phyloP scores from a whole-genome alignment of 371 early-diverging fungal species.

The Amoeboradix gromovi region DNA sequence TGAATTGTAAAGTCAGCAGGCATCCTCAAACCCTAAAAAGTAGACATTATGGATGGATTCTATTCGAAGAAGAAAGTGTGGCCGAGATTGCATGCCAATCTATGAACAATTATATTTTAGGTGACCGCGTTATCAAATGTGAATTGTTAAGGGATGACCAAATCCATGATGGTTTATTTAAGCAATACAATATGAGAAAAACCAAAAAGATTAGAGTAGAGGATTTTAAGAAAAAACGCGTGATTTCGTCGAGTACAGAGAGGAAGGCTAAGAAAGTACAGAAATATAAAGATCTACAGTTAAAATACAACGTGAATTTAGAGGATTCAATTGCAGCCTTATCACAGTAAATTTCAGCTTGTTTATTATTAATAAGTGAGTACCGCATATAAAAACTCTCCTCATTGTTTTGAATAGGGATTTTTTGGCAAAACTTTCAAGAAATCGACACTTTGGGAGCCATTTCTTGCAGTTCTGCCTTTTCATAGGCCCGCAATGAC shows the following conservation, averaged over 20 bases:
- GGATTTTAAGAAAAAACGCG: background rate
- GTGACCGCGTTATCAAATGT: conserved; percentile 48
- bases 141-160: conserved; percentile 3
- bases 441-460: too few relatives aligned
- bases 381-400: too few relatives aligned
- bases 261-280: background rate
- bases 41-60: conserved; percentile 70
- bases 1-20: background rate
- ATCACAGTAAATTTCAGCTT: background rate
- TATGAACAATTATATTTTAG: conserved; percentile 77
- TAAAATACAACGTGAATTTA: background rate
- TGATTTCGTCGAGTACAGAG: background rate
- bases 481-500: too few relatives aligned
- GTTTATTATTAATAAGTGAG: too few relatives aligned
- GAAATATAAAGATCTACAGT: background rate
- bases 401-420: too few relatives aligned
- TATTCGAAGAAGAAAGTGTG: conserved; percentile 41
- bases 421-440: too few relatives aligned
- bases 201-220: background rate
- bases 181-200: background rate
- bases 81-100: conserved; percentile 71
- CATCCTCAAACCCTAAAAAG: conserved; percentile 34
- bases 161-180: background rate
- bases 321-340: background rate
- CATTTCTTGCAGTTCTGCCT: too few relatives aligned